Base-by-base conservation (phyloP, 768 basidiomycete species). In the Podaxis sp. region DNA sequence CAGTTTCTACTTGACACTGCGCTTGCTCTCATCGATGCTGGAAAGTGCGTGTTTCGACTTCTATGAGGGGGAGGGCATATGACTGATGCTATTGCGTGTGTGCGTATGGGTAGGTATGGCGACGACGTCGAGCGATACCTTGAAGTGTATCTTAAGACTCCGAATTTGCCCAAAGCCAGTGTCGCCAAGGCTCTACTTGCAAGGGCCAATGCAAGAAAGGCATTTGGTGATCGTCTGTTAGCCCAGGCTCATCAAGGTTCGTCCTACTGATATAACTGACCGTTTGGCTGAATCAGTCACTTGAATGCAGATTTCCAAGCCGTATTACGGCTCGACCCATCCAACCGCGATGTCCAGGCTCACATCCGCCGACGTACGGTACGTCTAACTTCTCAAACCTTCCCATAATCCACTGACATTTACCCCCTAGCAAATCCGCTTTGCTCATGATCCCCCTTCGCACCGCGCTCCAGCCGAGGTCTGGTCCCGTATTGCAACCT, bases 391-490 rank as follows among this genome's bases (percentile, higher is more conserved):
- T 33, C 33, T 9, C 33, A 33, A 33, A 9, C 1, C 8, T 33
- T 33, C 33, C 61, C 33, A 28, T 19, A 44, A 17, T 55, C 26
- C 19, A 15, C 38, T 6, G 15, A 28, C 28, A 36, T 57, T 65
- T 64, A 57, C 59, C 33, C 22, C 8, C 44, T 28, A 46, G 48
- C 60, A 87, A 83, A 85, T 86, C 54, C 82, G 80, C 54, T 84
- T 84, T 67, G 72, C 76, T 44, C 73, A 78, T 66, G 82, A 82
- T 62, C 86, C 87, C 2, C 84, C 87, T 2, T 84, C 82, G 2
- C 86, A 83, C 64, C 83, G 87, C 22, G 81, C 82, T 17, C 88
- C 88, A 0, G 75, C 79, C 6, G 88, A 90, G 74, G 79, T 90
- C 46, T 90, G 88, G 87, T 86, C 87, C 66, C 78, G 81, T 13